Evolutionary conservation across 192 early-diverging fungal genomes (phyloP).

Genomic region (Backusella westeae): DNA sequence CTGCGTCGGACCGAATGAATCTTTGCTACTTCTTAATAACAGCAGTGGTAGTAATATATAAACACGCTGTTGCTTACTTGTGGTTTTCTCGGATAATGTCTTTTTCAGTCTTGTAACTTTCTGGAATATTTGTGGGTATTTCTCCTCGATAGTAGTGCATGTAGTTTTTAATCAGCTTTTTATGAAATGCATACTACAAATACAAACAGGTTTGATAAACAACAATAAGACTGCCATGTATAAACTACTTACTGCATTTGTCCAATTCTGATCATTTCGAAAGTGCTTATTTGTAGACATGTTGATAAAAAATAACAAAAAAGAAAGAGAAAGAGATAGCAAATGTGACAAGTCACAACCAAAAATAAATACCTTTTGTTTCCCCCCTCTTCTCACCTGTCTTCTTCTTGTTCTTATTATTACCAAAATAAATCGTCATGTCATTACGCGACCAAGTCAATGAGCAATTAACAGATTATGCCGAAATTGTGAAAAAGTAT

Average conservation of each 20-base stretch:
- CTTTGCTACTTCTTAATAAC: slow-evolving; percentile 24
- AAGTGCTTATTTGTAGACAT: slow-evolving; percentile 29
- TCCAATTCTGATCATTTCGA: slow-evolving; percentile 40
- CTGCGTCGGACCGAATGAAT: slow-evolving; percentile 50
- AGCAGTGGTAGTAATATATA: too few relatives aligned
- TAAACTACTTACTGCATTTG: slow-evolving; percentile 41
- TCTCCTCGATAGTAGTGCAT: slow-evolving; percentile 32
- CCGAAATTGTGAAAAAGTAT: slow-evolving; percentile 20
- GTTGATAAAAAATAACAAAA: background rate
- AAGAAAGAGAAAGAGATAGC: background rate
- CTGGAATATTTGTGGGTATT: background rate
- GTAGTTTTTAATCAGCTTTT: slow-evolving; percentile 60
- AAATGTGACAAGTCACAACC: slow-evolving; percentile 1
- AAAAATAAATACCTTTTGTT: background rate
- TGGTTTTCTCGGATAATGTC: slow-evolving; percentile 75
- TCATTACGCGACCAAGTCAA: slow-evolving; percentile 36
- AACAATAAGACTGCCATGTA: background rate
- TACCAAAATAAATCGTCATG: background rate
- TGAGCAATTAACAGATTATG: slow-evolving; percentile 33
- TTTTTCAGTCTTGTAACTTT: slow-evolving; percentile 48
- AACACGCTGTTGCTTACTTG: slow-evolving; percentile 39
- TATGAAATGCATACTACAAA: slow-evolving; percentile 52
- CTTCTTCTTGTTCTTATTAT: background rate
- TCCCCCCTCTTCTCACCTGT: background rate
- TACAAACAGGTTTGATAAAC: too few relatives aligned